These are phyloP conservation scores for Gnomoniopsis sp. DNA, from an alignment of 2,329 filamentous ascomycete species.

Conservation along the genomic window DNA sequence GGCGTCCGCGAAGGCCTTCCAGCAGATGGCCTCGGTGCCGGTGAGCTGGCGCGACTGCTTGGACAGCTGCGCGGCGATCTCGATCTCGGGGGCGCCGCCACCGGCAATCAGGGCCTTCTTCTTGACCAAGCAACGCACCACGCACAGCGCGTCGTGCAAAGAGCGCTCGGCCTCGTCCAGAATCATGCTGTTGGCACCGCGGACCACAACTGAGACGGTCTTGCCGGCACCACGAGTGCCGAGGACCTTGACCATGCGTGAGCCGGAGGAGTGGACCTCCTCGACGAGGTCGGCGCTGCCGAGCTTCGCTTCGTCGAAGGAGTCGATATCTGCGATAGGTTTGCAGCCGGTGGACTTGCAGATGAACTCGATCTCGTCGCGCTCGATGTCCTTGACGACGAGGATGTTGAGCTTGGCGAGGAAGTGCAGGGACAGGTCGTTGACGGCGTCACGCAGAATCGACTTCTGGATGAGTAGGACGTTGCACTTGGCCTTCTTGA, in stretches of 20 bases:
- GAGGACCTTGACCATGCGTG: conserved; percentile 91
- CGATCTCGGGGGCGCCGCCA: conserved; percentile 93
- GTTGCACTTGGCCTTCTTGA: conserved; percentile 99
- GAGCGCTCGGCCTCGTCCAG: conserved; percentile 96
- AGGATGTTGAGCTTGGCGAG: conserved; percentile 95
- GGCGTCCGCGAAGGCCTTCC: conserved; percentile 97
- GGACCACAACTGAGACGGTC: conserved; percentile 91
- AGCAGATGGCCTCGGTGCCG: conserved; percentile 96
- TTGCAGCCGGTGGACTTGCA: conserved; percentile 99
- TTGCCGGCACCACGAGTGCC: conserved; percentile 81
- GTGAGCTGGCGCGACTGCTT: conserved; percentile 78
- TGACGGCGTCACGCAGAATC: conserved; percentile 94
- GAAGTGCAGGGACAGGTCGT: conserved; percentile 96
- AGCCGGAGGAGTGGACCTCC: conserved; percentile 82
- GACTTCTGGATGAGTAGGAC: conserved; percentile 98
- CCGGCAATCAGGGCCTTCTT: conserved; percentile 99
- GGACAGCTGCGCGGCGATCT: conserved; percentile 84
- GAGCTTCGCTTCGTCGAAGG: conserved; percentile 97
- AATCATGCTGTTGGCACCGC: conserved; percentile 90
- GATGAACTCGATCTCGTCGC: conserved; percentile 98
- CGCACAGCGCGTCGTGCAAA: conserved; percentile 94
- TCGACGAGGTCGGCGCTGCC: conserved; percentile 91
- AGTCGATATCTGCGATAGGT: conserved; percentile 96
- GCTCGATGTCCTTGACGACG: conserved; percentile 95
- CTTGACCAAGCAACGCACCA: conserved; percentile 96